phyloP scores from a whole-genome alignment of 2,329 filamentous ascomycete species.

The Arthrocladium fulminans region DNA sequence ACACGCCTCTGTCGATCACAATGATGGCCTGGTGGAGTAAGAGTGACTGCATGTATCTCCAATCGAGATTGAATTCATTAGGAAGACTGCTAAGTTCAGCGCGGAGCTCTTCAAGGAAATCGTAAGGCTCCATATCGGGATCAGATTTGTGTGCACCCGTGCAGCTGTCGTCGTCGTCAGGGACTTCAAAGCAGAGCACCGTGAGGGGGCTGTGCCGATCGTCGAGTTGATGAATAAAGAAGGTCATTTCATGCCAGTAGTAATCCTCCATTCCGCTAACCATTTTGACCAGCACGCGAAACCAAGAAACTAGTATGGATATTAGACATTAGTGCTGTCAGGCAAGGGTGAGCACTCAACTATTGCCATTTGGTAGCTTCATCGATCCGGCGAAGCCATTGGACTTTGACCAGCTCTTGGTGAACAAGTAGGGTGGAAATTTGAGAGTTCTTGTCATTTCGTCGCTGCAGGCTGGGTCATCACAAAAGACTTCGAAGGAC shows the following conservation, averaged over 20 bases:
- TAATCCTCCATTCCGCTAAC: not conserved
- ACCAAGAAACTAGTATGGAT: not conserved
- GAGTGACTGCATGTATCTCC: constrained; percentile 4
- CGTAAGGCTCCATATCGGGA: not conserved
- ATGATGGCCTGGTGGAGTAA: not conserved
- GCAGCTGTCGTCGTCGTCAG: not conserved
- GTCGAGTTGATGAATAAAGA: constrained; percentile 3
- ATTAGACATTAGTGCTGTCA: not conserved
- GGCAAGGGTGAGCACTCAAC: not conserved
- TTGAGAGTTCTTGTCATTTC: not conserved
- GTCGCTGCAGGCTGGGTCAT: not conserved
- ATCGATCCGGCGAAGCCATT: constrained; percentile 3
- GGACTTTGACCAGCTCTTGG: constrained; percentile 5
- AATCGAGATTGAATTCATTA: not conserved
- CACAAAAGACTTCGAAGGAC: constrained; percentile 1
- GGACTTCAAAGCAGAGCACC: constrained; percentile 3
- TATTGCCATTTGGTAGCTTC: constrained; percentile 1
- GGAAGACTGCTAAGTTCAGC: not conserved
- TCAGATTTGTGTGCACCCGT: not conserved
- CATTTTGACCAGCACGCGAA: constrained; percentile 5
- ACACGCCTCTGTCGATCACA: not conserved
- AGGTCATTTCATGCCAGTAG: constrained; percentile 3
- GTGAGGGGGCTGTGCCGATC: not conserved
- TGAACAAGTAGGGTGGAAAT: not conserved
- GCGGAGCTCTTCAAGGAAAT: not conserved